Conservation (phyloP, 2,329 filamentous ascomycete species). For the Cercospora citrullina region DNA sequence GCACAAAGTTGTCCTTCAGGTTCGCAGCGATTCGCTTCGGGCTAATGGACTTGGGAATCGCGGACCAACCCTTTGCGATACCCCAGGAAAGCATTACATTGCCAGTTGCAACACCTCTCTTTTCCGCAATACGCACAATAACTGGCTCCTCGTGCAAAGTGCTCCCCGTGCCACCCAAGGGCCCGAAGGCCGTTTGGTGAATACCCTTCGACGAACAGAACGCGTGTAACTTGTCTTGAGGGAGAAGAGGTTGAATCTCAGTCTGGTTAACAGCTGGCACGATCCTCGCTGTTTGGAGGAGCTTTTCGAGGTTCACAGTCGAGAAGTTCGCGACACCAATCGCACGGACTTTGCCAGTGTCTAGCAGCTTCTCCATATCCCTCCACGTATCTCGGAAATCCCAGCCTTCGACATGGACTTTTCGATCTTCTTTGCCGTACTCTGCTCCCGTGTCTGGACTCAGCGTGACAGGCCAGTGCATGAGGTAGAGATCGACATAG, state of each 20-base stretch:
- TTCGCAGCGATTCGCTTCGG: constrained; percentile 23
- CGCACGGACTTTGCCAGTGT: constrained; percentile 49
- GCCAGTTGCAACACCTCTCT: constrained; percentile 26
- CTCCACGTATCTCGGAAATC: constrained; percentile 71
- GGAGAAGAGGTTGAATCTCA: constrained; percentile 22
- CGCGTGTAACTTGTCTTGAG: constrained; percentile 16
- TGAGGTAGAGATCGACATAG: constrained; percentile 48
- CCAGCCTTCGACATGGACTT: constrained; percentile 15
- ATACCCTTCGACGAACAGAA: constrained; percentile 21
- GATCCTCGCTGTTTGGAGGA: constrained; percentile 19
- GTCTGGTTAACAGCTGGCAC: constrained; percentile 26
- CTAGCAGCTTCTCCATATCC: constrained; percentile 65
- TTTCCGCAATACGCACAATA: constrained; percentile 17
- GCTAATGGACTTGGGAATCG: constrained; percentile 42
- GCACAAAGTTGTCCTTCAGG: constrained; percentile 18
- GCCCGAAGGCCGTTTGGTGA: constrained; percentile 21
- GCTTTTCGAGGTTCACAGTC: constrained; percentile 47
- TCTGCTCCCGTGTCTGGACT: constrained; percentile 8
- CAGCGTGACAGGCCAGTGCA: constrained; percentile 20
- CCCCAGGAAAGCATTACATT: constrained; percentile 43
- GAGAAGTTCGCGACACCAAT: constrained; percentile 53
- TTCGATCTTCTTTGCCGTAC: constrained; percentile 16
- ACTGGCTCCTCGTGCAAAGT: constrained; percentile 20
- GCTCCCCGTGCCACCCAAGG: constrained; percentile 19
- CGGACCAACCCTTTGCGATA: constrained; percentile 37